phyloP scores from a whole-genome alignment of 2,329 filamentous ascomycete species.

The Aspergillus sergii region DNA sequence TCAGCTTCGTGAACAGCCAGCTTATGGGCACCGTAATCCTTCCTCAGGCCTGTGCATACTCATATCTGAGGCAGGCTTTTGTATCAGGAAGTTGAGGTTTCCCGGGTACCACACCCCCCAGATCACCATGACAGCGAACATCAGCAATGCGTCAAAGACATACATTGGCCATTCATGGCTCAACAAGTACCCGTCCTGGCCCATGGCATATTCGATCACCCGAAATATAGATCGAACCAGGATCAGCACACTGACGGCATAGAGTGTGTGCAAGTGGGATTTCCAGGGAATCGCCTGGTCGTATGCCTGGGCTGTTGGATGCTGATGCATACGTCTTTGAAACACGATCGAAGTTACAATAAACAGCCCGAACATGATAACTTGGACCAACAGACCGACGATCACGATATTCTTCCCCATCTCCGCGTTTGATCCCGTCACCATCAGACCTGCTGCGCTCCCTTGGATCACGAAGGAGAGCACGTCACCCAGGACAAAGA shows the following conservation, averaged over 20 bases:
- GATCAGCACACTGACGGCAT: slow-evolving; percentile 35
- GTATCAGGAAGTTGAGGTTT: not conserved
- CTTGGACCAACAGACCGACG: slow-evolving; percentile 27
- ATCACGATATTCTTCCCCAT: slow-evolving; percentile 17
- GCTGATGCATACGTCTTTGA: slow-evolving; percentile 19
- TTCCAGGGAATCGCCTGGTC: slow-evolving; percentile 14
- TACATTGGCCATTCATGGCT: slow-evolving; percentile 48
- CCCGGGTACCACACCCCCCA: slow-evolving; percentile 10
- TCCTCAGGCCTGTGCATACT: not conserved
- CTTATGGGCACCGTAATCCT: not conserved
- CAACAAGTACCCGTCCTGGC: slow-evolving; percentile 45
- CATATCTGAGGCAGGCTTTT: not conserved
- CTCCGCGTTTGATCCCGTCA: not conserved
- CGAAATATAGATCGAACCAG: slow-evolving; percentile 51
- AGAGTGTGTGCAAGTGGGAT: slow-evolving; percentile 19
- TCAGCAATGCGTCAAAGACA: slow-evolving; percentile 46
- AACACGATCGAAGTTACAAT: slow-evolving; percentile 24
- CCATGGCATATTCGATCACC: slow-evolving; percentile 51
- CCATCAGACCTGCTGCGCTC: slow-evolving; percentile 24
- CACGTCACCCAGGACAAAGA: slow-evolving; percentile 53
- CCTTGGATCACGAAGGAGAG: slow-evolving; percentile 52
- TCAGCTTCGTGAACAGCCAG: not conserved
- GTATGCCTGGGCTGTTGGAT: slow-evolving; percentile 16
- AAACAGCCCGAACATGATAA: slow-evolving; percentile 30
- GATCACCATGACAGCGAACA: slow-evolving; percentile 30